phyloP scores from a whole-genome alignment of 148 eudicot genomes.

The Linanthus parryae region DNA sequence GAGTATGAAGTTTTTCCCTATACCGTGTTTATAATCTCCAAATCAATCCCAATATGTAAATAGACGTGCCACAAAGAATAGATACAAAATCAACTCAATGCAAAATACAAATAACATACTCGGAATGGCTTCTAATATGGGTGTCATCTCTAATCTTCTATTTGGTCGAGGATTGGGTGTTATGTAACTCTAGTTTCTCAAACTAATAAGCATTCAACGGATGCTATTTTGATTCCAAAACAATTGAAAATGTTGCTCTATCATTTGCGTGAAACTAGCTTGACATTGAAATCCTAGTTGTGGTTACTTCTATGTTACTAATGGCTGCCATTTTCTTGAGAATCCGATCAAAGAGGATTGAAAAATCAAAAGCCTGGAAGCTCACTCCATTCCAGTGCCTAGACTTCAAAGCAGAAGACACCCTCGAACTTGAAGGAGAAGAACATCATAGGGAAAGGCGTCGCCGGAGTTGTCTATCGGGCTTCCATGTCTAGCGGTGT shows the following conservation, averaged over 20 bases:
- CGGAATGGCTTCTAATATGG: no score
- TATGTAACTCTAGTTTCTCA: no score
- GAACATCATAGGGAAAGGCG: slow-evolving; percentile 86
- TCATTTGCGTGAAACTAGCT: slow-evolving; percentile 25
- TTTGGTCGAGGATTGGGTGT: no score
- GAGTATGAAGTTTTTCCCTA: no score
- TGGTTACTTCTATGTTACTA: slow-evolving; percentile 20
- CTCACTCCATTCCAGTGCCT: slow-evolving; percentile 72
- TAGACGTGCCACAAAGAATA: no score
- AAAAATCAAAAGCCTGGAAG: slow-evolving; percentile 58
- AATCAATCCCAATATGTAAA: no score
- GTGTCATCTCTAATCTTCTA: no score
- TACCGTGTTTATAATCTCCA: no score
- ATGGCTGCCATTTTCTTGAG: slow-evolving; percentile 10
- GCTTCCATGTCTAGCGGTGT: slow-evolving; percentile 63
- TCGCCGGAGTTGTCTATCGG: slow-evolving; percentile 84
- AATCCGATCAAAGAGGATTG: slow-evolving; percentile 28
- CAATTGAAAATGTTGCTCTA: slow-evolving; percentile 3
- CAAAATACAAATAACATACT: no score
- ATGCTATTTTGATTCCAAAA: no score
- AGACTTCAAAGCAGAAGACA: slow-evolving; percentile 64
- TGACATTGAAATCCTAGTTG: slow-evolving; percentile 17
- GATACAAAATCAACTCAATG: no score
- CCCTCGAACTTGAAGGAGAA: slow-evolving; percentile 66
- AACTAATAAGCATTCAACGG: no score